Conservation (phyloP, 371 early-diverging fungal species). For the Blastocladiella emersonii region DNA sequence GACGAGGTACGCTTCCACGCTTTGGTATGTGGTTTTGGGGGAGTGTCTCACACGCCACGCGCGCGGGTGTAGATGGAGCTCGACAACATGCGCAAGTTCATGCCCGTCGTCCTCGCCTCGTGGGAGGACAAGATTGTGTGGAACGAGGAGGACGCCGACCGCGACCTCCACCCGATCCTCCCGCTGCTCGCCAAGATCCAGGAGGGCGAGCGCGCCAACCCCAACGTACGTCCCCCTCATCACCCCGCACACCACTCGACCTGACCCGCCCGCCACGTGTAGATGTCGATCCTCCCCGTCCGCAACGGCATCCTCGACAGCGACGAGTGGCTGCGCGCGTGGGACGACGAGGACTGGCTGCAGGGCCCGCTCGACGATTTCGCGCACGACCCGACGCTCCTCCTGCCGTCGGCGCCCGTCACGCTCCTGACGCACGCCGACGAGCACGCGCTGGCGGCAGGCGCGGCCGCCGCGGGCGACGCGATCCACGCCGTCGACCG, state of each 20-base stretch:
- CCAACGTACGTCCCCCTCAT: conserved; percentile 7
- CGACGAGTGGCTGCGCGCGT: neutral
- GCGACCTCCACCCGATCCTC: neutral
- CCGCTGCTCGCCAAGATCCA: neutral
- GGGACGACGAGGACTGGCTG: neutral
- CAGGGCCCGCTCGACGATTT: too few relatives aligned
- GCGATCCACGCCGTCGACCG: conserved; percentile 41
- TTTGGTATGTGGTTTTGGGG: too few relatives aligned
- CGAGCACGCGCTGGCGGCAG: too few relatives aligned
- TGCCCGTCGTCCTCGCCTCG: conserved; percentile 49
- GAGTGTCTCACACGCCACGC: too few relatives aligned
- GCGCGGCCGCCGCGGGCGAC: too few relatives aligned
- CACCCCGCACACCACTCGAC: neutral
- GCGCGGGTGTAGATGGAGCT: too few relatives aligned
- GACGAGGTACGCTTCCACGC: too few relatives aligned
- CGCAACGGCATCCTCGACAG: conserved; percentile 8
- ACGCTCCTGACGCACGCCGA: neutral
- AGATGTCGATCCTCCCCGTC: neutral
- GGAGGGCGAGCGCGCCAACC: neutral
- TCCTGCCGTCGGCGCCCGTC: conserved; percentile 7
- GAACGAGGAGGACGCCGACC: conserved; percentile 40
- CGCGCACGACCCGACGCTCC: conserved; percentile 1
- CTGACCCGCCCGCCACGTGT: too few relatives aligned
- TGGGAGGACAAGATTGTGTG: conserved; percentile 81
- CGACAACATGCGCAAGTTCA: conserved; percentile 12